These are phyloP conservation scores for Phlebiopsis flavidoalba DNA, from an alignment of 768 basidiomycete genomes.

Conservation along the genomic window DNA sequence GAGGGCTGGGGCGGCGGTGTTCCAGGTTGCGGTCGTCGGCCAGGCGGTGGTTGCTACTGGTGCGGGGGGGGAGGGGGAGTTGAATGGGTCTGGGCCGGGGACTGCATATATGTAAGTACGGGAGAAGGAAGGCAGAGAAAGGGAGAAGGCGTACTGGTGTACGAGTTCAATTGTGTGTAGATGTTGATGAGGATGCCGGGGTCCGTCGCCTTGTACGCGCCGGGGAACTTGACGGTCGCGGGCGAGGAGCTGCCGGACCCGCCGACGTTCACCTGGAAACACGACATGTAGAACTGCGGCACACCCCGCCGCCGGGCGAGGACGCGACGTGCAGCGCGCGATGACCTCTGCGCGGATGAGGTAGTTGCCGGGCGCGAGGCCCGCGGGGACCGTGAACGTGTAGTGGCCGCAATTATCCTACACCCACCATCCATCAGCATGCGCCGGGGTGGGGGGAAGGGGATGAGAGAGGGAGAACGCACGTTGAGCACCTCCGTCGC, in stretches of 20 bases:
- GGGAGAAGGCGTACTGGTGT: slow-evolving; percentile 16
- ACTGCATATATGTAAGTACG: slow-evolving; percentile 23
- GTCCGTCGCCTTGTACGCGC: slow-evolving; percentile 35
- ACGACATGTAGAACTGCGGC: slow-evolving; percentile 50
- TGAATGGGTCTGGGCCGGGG: slow-evolving; percentile 48
- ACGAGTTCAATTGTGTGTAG: slow-evolving; percentile 36
- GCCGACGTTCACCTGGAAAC: slow-evolving; percentile 40
- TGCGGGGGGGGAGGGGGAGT: slow-evolving; percentile 31
- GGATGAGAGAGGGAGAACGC: neutral
- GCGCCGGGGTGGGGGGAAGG: no score
- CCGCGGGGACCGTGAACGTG: slow-evolving; percentile 40
- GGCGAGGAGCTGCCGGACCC: slow-evolving; percentile 33
- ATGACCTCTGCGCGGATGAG: slow-evolving; percentile 47
- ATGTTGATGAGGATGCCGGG: slow-evolving; percentile 46
- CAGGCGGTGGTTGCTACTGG: slow-evolving; percentile 37
- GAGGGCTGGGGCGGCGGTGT: slow-evolving; percentile 42
- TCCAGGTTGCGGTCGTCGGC: slow-evolving; percentile 46
- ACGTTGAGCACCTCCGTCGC: slow-evolving; percentile 33
- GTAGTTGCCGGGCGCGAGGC: slow-evolving; percentile 40
- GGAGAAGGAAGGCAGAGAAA: neutral
- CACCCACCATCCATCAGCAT: slow-evolving; percentile 9
- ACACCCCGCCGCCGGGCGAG: slow-evolving; percentile 26
- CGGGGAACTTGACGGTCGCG: slow-evolving; percentile 37
- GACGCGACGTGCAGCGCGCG: slow-evolving; percentile 49
- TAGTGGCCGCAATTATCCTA: slow-evolving; percentile 48